phyloP scores from a whole-genome alignment of 495 filamentous ascomycete species.

The Annulohypoxylon nitens region DNA sequence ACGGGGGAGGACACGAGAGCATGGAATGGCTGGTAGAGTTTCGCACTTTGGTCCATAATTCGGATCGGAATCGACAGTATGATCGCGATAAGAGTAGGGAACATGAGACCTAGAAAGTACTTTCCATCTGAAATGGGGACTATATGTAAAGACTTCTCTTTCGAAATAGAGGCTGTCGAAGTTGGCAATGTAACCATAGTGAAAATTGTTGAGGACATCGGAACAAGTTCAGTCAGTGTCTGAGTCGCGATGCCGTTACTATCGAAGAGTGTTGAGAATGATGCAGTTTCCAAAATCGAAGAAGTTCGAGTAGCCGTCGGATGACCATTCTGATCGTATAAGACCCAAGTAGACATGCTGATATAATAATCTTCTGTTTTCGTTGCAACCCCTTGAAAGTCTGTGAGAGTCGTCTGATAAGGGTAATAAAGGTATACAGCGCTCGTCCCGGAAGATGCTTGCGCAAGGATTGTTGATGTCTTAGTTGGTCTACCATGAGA shows the following conservation, averaged over 20 bases:
- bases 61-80: slow-evolving; percentile 46
- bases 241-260: slow-evolving; percentile 25
- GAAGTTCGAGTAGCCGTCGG: slow-evolving; percentile 40
- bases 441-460: not conserved
- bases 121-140: slow-evolving; percentile 39
- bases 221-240: slow-evolving; percentile 39
- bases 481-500: slow-evolving; percentile 22
- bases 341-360: slow-evolving; percentile 11
- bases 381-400: slow-evolving; percentile 37
- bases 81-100: slow-evolving; percentile 53
- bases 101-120: slow-evolving; percentile 53
- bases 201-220: slow-evolving; percentile 32
- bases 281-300: slow-evolving; percentile 22
- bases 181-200: slow-evolving; percentile 29
- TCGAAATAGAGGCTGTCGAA: slow-evolving; percentile 12
- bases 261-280: slow-evolving; percentile 35
- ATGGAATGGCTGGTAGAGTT: slow-evolving; percentile 54
- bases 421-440: slow-evolving; percentile 14
- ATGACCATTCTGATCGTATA: slow-evolving; percentile 30
- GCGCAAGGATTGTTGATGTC: slow-evolving; percentile 30
- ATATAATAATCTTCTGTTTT: slow-evolving; percentile 39
- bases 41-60: slow-evolving; percentile 50
- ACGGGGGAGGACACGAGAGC: slow-evolving; percentile 39
- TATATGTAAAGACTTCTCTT: slow-evolving; percentile 23
- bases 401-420: slow-evolving; percentile 32